Evolutionary conservation across 2,329 filamentous ascomycete genomes (phyloP).

Genomic region (Aspergillus sp.): DNA sequence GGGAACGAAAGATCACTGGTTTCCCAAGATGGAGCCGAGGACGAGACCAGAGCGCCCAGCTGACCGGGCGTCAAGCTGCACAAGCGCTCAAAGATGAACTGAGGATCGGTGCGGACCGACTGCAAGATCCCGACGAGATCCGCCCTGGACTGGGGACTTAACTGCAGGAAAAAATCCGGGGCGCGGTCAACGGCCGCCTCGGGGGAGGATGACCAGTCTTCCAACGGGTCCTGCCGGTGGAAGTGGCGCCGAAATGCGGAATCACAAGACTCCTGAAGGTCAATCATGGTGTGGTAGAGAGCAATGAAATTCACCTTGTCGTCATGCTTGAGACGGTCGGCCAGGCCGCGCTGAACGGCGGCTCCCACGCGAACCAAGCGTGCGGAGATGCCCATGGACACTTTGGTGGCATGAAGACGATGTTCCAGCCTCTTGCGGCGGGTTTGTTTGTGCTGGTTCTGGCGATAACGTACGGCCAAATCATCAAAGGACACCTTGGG

Average conservation of each 20-base stretch:
- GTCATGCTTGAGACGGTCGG: conserved; percentile 46
- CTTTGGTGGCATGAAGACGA: conserved; percentile 41
- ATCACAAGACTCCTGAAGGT: conserved; percentile 45
- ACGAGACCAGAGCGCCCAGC: conserved; percentile 72
- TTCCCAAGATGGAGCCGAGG: conserved; percentile 75
- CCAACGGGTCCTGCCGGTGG: conserved; percentile 35
- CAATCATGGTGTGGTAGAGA: conserved; percentile 45
- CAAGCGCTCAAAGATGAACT: conserved; percentile 82
- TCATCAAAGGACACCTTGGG: conserved; percentile 43
- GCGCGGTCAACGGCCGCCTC: conserved; percentile 38
- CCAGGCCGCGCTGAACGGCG: conserved; percentile 44
- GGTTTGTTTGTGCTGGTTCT: conserved; percentile 42
- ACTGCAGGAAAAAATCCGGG: conserved; percentile 55
- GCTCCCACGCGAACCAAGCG: conserved; percentile 43
- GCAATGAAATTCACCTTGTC: conserved; percentile 46
- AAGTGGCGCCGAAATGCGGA: conserved; percentile 32
- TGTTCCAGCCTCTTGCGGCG: conserved; percentile 41
- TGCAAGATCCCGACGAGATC: conserved; percentile 77
- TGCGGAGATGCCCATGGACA: conserved; percentile 44
- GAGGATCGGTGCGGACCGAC: conserved; percentile 79
- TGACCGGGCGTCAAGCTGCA: conserved; percentile 73
- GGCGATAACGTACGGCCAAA: conserved; percentile 43
- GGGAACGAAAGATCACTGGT: conserved; percentile 82
- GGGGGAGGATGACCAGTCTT: conserved; percentile 32
- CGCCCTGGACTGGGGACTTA: conserved; percentile 72